Percentiles rank a stretch among this genome's conserved stretches.
These are phyloP conservation scores for Termitomyces sp. DNA, from an alignment of 1,284 basidiomycete genomes.

Conservation along the genomic window DNA sequence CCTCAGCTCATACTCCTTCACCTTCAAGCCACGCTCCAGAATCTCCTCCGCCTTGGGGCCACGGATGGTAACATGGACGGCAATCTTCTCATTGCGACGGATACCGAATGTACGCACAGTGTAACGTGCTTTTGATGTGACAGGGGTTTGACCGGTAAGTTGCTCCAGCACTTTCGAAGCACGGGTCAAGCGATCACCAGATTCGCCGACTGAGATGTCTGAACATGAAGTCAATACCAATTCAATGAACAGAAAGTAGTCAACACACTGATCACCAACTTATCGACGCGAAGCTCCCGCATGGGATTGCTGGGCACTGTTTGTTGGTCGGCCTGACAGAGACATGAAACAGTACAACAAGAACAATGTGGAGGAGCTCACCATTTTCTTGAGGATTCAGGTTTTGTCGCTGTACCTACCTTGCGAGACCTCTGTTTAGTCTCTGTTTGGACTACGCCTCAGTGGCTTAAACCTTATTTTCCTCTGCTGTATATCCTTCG, in stretches of 20 bases:
- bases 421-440: slow-evolving; percentile 20
- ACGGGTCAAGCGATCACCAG: slow-evolving; percentile 98
- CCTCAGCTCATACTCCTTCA: slow-evolving; percentile 98
- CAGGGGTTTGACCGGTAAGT: slow-evolving; percentile 98
- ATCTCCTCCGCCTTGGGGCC: slow-evolving; percentile 99
- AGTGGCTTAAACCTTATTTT: slow-evolving; percentile 47
- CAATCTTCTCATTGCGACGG: slow-evolving; percentile 99
- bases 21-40: slow-evolving; percentile 97
- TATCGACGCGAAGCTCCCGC: slow-evolving; percentile 97
- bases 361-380: slow-evolving; percentile 20
- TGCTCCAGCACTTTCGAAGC: slow-evolving; percentile 99
- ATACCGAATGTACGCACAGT: slow-evolving; percentile 99
- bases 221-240: slow-evolving; percentile 3
- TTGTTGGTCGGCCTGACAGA: slow-evolving; percentile 80
- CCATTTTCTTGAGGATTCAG: slow-evolving; percentile 34
- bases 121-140: slow-evolving; percentile 99
- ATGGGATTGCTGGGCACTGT: slow-evolving; percentile 87
- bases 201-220: slow-evolving; percentile 99
- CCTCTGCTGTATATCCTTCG: slow-evolving; percentile 29
- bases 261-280: slow-evolving; percentile 97
- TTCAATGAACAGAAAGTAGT: background rate
- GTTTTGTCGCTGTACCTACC: slow-evolving; percentile 32
- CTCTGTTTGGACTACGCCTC: slow-evolving; percentile 22
- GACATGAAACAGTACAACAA: slow-evolving; percentile 7
- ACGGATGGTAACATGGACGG: slow-evolving; percentile 98